These are phyloP conservation scores for Calonectria pseudoreteaudii DNA, from an alignment of 2,329 filamentous ascomycete genomes.

Conservation along the genomic window DNA sequence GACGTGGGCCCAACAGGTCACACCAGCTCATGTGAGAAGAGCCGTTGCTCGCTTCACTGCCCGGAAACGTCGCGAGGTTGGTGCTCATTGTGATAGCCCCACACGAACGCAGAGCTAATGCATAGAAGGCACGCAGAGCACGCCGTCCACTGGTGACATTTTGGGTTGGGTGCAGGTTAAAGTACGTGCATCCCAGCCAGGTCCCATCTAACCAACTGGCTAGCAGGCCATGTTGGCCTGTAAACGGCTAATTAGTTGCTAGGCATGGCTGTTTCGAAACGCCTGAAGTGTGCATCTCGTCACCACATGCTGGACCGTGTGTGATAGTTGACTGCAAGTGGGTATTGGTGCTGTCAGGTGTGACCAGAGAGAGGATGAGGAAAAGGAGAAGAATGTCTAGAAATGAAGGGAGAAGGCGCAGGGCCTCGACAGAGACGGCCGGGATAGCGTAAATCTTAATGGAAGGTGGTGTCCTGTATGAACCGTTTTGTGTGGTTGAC, in stretches of 20 bases:
- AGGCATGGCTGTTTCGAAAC: background rate
- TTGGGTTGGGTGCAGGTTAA: background rate
- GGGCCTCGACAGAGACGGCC: background rate
- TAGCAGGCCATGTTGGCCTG: background rate
- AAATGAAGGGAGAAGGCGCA: background rate
- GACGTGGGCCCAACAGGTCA: background rate
- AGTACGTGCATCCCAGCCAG: background rate
- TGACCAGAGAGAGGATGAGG: background rate
- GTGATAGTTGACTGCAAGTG: background rate
- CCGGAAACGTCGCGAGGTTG: background rate
- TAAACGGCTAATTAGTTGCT: background rate
- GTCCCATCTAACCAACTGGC: background rate
- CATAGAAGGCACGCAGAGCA: background rate
- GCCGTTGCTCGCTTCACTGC: background rate
- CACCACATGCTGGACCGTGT: background rate
- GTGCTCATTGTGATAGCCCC: background rate
- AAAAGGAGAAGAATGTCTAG: background rate
- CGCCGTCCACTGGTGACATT: background rate
- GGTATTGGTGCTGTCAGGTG: background rate
- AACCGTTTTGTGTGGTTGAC: background rate
- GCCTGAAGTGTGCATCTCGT: background rate
- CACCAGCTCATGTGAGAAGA: background rate
- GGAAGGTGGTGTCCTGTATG: background rate
- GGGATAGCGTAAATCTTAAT: slow-evolving; percentile 3
- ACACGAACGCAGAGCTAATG: background rate